Base-by-base conservation (phyloP, 2,329 filamentous ascomycete genomes). In the Scedosporium apiospermum region DNA sequence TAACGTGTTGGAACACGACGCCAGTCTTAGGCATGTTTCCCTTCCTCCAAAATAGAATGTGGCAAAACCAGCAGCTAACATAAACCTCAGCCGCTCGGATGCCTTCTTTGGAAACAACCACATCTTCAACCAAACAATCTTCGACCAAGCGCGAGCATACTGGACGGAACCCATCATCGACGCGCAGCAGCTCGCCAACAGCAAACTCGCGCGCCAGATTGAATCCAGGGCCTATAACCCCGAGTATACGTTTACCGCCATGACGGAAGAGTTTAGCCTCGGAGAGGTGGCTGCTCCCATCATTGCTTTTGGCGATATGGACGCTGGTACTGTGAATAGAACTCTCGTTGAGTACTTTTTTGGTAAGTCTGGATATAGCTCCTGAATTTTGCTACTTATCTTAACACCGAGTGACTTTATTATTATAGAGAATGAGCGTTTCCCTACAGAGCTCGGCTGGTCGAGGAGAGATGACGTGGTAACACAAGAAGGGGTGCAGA, bases 61-160 rank as follows among this genome's bases (percentile, higher is more conserved):
- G 30, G 38, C 6, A 3, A 10, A 12, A 5, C 5, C 42, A 18
- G 6, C n/a, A 51, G 57, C 23, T 38, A 16, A 26, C 12, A 18
- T 18, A 16, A 53, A n/a, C 5, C 2, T 12, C 26, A 80, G 77
- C 49, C 80, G 80, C 27, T 67, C 72, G 1, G 81, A 84, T 63
- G 77, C 75, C 7, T 78, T 71, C 72, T 76, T 81, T 61, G 82
- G 81, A 23, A 78, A 79, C 69, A 79, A 79, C 65, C 75, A 80
- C 66, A 63, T 77, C 62, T 84, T 85, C 73, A 82, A 84, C 69
- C 71, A 78, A 61, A 77, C 74, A 2, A 68, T 82, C 65, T 85
- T 83, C 68, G 75, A 78, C 60, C 69, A 76, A 62, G 76, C 76
- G 0, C 72, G 66, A 46, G 63, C 66, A 4, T 83, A 78, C 70